Conservation (phyloP, 1,284 basidiomycete species). For the Entoloma clypeatum region DNA sequence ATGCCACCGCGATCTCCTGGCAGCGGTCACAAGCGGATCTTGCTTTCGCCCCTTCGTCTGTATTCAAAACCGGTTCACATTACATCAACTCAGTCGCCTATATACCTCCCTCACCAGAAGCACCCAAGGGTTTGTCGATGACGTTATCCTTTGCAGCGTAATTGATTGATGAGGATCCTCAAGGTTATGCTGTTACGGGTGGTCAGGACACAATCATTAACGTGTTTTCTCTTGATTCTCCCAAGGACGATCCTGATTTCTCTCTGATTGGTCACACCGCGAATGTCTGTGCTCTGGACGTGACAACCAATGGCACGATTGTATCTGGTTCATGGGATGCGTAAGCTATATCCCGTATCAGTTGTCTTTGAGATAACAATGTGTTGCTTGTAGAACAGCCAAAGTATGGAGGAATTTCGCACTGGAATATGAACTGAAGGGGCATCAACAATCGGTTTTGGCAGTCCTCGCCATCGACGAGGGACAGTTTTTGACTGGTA, state of each 20-base stretch:
- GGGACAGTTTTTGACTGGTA: conserved; percentile 81
- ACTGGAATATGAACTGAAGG: conserved; percentile 73
- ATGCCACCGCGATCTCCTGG: conserved; percentile 88
- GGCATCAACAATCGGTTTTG: conserved; percentile 93
- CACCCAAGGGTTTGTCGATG: conserved; percentile 56
- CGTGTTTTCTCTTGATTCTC: conserved; percentile 61
- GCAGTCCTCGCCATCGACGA: conserved; percentile 83
- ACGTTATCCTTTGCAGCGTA: conserved; percentile 12
- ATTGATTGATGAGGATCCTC: conserved; percentile 20
- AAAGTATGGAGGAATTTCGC: conserved; percentile 90
- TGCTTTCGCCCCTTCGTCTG: conserved; percentile 49
- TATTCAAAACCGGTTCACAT: conserved; percentile 67
- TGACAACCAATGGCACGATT: conserved; percentile 64
- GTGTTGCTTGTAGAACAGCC: conserved; percentile 62
- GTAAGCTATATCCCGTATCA: conserved; percentile 47
- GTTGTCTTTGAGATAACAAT: neutral
- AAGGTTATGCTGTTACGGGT: conserved; percentile 82
- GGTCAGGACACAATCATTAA: conserved; percentile 85
- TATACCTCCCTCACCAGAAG: conserved; percentile 62
- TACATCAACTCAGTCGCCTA: conserved; percentile 84
- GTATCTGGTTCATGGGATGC: conserved; percentile 98
- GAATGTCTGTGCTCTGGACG: conserved; percentile 88
- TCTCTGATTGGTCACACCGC: conserved; percentile 85
- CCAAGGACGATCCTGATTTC: conserved; percentile 69
- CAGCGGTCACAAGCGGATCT: conserved; percentile 45